Base-by-base conservation (phyloP, 169 alveolate species). In the Perkinsus olseni region DNA sequence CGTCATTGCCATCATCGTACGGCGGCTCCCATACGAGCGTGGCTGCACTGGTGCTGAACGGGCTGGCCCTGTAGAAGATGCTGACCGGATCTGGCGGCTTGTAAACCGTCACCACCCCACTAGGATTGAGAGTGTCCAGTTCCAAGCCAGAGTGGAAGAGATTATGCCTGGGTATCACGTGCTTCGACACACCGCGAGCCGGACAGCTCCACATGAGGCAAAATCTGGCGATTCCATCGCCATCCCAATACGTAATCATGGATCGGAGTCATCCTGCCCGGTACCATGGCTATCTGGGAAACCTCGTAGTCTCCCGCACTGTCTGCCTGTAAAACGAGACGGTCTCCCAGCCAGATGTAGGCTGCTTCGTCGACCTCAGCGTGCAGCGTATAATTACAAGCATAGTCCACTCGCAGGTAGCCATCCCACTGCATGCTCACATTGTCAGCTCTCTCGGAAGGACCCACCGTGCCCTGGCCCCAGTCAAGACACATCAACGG, bases 71-170 rank as follows among this genome's bases (percentile, higher is more conserved):
- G 91, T 94, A 94, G 91, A 94, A 94, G 31, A 93, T 94, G 38
- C 92, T 93, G 38, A 91, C 93, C 13, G 92, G 95, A 37, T 93
- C 95, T 38, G 95, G 95, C 92, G 74, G 92, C 92, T 94, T 93
- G 39, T 38, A 94, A 92, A 94, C 95, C 74, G 74, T 91, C 51
- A 94, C 34, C 34, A 6, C 36, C 8, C 31, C 82, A 24, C 82
- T 62, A 92, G 11, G 91, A 37, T 92, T 94, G 92, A 0, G 94
- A 92, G 91, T 40, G 38, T 13, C 95, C 95, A 74, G 92, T 48
- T 39, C 74, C 38, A 38, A 38, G 48, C 36, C 93, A 13, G 93
- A 51, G 91, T 94, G 95, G 90, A 91, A 94, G 92, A 93, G 92
- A 92, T 45, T 36, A 28, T 82, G 37, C 11, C 82, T 38, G 6